Evolutionary conservation across 305 asterid species (phyloP), one percentile per base, ranked within the genome.

Genomic region (Fraxinus baroniana): DNA sequence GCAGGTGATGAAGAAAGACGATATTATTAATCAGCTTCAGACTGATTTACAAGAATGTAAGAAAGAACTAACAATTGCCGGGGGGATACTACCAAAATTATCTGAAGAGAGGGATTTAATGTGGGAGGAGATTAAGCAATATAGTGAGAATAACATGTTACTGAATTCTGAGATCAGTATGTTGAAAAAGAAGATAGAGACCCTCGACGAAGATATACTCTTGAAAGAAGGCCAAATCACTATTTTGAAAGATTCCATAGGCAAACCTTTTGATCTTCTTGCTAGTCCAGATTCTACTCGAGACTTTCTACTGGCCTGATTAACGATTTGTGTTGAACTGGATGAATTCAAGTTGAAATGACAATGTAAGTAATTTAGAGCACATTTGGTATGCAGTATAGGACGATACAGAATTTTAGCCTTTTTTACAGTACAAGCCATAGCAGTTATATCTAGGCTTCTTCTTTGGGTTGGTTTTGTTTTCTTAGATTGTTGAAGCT

Each of bases 151-250:
- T 82, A 91, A 91, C 86, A 97, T 94, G 98, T 71, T 95, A 79
- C 22, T 95, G 88, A 93, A 84, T 80, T 81, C 92, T 9, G 97
- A 97, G 89, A 80, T 89, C 83, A 90, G 83, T 68, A 72, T 83
- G 32, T 78, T 97, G 91, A 97, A 88, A 78, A 97, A 93, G 92
- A 97, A 93, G 87, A 87, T 94, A 18, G 98, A 95, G 86, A 80
- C 86, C 62, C 97, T 97, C 0, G 97, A 97, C 3, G 99, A 97
- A 86, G 99, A 95, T 55, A 83, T 94, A 85, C 94, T 97, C 8
- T 13, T 95, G 74, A 97, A 97, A 84, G 99, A 97, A 88, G 99
- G 99, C 78, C 98, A 97, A 80, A 97, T 97, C 87, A 78, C 97
- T 81, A 95, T 97, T 73, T 78, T 97, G 85, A 95, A 93, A 88